Base-by-base conservation (phyloP, 192 early-diverging fungal species). In the Paraglomus brasilianum region DNA sequence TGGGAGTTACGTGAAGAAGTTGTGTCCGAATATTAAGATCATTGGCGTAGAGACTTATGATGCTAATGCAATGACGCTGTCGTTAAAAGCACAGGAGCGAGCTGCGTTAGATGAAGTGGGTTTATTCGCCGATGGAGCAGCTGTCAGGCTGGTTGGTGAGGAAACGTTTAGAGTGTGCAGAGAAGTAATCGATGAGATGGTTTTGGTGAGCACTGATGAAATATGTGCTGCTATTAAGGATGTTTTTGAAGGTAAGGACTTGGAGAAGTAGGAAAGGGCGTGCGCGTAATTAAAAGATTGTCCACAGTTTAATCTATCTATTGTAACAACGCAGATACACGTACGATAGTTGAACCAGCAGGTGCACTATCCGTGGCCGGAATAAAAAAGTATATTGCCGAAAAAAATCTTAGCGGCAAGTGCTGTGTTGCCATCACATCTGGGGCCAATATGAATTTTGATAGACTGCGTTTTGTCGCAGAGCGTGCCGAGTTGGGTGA, bases 401-500 rank as follows among this genome's bases (percentile, higher is more conserved):
- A 81, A 50, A 72, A 81, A 60, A 81, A 77, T 10, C 39, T 83
- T 9, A 78, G 70, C n/a, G 86, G 82, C 55, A 74, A 79, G 46
- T 86, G 80, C 14, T 87, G 88, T 63, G 87, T 99, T 17, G 87
- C 91, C 6, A 82, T 96, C 59, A 85, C 89, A 36, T 92, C 89
- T 14, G 97, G 97, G 14, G 97, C 97, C 45, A 99, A 99, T 81
- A 97, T 98, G 88, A 96, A 99, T 77, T 99, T 98, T 87, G 95
- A 96, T 74, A 89, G 95, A 1, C 82, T 99, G n/a, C 87, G 95
- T 46, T 98, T 97, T 71, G 95, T 99, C 1, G 93, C 95, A 14
- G 95, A 99, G 75, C 89, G 97, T 56, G 94, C 97, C 4, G 87
- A 91, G 5, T 75, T 98, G n/a, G 96, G 97, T 55, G 97, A 99